A percentile compares a stretch with the other conserved stretches of the same genome.
Conservation (phyloP, 2,329 filamentous ascomycete species). For the Eutypa lata region DNA sequence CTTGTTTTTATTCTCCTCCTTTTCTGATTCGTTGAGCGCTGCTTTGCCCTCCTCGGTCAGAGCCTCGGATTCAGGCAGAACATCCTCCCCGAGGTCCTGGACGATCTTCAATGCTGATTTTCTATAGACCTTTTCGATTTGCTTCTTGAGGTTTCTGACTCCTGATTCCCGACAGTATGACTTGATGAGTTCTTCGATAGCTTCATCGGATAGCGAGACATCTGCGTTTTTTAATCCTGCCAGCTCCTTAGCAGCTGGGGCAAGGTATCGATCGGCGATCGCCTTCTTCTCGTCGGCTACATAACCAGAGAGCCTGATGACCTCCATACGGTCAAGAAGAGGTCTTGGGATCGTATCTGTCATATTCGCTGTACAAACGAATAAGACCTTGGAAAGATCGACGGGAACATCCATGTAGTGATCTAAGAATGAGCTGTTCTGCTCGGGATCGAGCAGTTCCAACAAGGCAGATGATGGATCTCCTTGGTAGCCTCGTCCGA, state of each 20-base stretch:
- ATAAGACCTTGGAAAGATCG: constrained; percentile 94
- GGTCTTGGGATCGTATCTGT: constrained; percentile 96
- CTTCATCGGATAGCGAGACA: constrained; percentile 80
- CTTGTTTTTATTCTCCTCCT: constrained; percentile 56
- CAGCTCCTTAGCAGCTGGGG: constrained; percentile 89
- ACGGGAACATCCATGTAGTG: constrained; percentile 99
- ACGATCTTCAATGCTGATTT: constrained; percentile 98
- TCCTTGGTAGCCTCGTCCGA: constrained; percentile 92
- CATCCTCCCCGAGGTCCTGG: constrained; percentile 85
- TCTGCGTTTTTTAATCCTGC: constrained; percentile 88
- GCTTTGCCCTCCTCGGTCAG: constrained; percentile 83
- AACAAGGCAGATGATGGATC: constrained; percentile 93
- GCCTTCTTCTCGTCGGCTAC: constrained; percentile 99
- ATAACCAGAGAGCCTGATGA: constrained; percentile 94
- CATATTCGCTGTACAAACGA: constrained; percentile 98
- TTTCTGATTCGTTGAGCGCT: constrained; percentile 67
- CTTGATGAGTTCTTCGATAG: constrained; percentile 96
- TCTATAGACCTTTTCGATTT: constrained; percentile 98
- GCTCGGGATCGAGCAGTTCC: constrained; percentile 91
- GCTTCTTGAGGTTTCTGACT: constrained; percentile 97
- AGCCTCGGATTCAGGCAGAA: constrained; percentile 74
- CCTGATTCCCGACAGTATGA: constrained; percentile 97
- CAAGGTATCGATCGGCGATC: constrained; percentile 89
- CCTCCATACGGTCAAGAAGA: constrained; percentile 93
- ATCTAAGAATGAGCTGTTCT: constrained; percentile 95